A percentile compares a stretch with the other conserved stretches of the same genome.
Conservation (phyloP, 257 asterid genomes). For the Mitragyna speciosa region DNA sequence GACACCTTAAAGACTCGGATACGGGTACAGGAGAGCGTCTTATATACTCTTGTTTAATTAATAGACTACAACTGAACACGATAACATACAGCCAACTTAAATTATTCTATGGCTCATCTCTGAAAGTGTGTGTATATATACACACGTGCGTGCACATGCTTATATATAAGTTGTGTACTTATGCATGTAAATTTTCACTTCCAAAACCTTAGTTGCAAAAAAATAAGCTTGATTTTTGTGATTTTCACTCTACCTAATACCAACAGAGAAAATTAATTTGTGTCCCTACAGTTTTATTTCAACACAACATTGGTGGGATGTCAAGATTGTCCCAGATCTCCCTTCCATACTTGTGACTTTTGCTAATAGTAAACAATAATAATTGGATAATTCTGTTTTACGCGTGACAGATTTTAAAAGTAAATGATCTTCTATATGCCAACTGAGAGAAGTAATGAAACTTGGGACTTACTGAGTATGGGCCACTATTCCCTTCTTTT, state of each 20-base stretch:
- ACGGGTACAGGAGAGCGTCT: no score
- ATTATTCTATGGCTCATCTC: no score
- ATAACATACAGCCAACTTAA: no score
- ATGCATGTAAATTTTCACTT: not conserved
- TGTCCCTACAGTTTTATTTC: not conserved
- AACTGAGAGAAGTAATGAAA: slow-evolving; percentile 1
- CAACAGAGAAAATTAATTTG: not conserved
- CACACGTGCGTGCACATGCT: no score
- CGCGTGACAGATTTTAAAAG: not conserved
- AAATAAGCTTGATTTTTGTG: not conserved
- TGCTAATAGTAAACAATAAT: not conserved
- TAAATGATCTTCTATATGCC: not conserved
- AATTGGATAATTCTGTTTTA: not conserved
- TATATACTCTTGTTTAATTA: no score
- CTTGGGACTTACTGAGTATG: slow-evolving; percentile 71
- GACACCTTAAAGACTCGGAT: no score
- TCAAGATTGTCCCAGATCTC: slow-evolving; percentile 1
- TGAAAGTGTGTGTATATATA: no score
- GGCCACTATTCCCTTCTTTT: slow-evolving; percentile 89
- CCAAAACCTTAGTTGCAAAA: not conserved
- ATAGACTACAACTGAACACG: no score
- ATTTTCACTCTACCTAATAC: not conserved
- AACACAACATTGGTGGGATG: not conserved
- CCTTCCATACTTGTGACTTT: not conserved
- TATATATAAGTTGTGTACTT: no score